Conservation (phyloP, 768 basidiomycete genomes). For the Arthromyces matolae region DNA sequence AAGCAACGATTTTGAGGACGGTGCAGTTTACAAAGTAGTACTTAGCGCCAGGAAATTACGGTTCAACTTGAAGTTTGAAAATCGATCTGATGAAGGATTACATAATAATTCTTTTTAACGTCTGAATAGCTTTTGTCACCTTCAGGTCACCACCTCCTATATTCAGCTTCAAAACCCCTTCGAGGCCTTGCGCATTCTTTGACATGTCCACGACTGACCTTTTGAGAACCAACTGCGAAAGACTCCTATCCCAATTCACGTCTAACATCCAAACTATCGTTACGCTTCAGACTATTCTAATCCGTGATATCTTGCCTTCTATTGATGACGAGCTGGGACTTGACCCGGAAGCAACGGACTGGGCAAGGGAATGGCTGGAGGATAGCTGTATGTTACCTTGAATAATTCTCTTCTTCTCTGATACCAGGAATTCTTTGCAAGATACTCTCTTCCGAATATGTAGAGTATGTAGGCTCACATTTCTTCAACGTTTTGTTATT, state of each 20-base stretch:
- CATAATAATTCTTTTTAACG: background rate
- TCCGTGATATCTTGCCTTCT: slow-evolving; percentile 56
- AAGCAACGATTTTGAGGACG: too few species aligned
- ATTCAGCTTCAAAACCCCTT: too few species aligned
- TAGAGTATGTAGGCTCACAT: slow-evolving; percentile 41
- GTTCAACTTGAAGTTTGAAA: background rate
- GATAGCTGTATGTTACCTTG: slow-evolving; percentile 53
- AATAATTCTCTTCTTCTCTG: slow-evolving; percentile 4
- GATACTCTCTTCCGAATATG: slow-evolving; percentile 59
- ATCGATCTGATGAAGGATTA: background rate
- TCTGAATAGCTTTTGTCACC: too few species aligned
- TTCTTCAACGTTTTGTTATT: slow-evolving; percentile 10
- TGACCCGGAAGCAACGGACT: slow-evolving; percentile 39
- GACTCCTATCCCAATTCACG: slow-evolving; percentile 47
- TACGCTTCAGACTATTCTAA: slow-evolving; percentile 47
- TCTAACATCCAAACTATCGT: slow-evolving; percentile 43
- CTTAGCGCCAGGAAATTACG: too few species aligned
- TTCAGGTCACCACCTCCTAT: background rate
- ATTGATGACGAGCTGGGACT: slow-evolving; percentile 56
- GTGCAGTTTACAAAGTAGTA: too few species aligned
- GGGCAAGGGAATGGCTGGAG: slow-evolving; percentile 59
- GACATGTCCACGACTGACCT: slow-evolving; percentile 28
- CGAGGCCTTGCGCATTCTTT: too few species aligned
- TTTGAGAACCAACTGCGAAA: slow-evolving; percentile 44
- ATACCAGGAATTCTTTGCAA: slow-evolving; percentile 22